phyloP scores from a whole-genome alignment of 2,329 filamentous ascomycete species.

The Cryphonectria japonica region DNA sequence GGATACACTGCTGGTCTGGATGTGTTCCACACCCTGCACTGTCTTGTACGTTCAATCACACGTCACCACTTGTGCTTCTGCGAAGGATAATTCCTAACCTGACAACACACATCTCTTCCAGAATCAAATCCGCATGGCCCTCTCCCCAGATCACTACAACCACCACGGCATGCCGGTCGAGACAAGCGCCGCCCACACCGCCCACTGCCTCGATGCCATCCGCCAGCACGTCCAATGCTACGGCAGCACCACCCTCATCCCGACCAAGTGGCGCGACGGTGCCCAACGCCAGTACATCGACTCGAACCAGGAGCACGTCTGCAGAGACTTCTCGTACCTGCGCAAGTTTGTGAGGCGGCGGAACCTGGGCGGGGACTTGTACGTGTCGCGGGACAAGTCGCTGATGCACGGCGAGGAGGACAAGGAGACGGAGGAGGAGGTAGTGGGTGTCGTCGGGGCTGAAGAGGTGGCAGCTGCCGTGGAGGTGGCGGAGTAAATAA shows the following conservation, averaged over 20 bases:
- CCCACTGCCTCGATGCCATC: conserved; percentile 33
- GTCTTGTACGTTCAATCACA: conserved; percentile 21
- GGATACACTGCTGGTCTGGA: conserved; percentile 31
- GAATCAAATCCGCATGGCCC: conserved; percentile 31
- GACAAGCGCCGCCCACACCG: conserved; percentile 26
- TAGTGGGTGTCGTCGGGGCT: background rate
- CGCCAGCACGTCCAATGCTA: conserved; percentile 33
- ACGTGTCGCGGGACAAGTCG: conserved; percentile 21
- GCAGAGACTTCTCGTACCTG: conserved; percentile 30
- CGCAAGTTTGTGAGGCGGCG: conserved; percentile 22
- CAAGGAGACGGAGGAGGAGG: background rate
- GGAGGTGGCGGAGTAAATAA: background rate
- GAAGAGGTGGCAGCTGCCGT: background rate
- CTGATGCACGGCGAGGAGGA: background rate
- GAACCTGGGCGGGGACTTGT: conserved; percentile 20
- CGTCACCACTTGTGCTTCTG: no score
- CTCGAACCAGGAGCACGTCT: conserved; percentile 34
- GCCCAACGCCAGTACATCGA: conserved; percentile 32
- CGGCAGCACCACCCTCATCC: conserved; percentile 32
- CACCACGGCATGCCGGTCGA: conserved; percentile 15
- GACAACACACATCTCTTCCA: background rate
- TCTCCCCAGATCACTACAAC: conserved; percentile 30
- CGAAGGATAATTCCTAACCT: no score
- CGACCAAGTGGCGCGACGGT: conserved; percentile 29
- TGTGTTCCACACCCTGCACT: conserved; percentile 33